phyloP scores from a whole-genome alignment of 176 grass and related monocot species.

The Poa pratensis region DNA sequence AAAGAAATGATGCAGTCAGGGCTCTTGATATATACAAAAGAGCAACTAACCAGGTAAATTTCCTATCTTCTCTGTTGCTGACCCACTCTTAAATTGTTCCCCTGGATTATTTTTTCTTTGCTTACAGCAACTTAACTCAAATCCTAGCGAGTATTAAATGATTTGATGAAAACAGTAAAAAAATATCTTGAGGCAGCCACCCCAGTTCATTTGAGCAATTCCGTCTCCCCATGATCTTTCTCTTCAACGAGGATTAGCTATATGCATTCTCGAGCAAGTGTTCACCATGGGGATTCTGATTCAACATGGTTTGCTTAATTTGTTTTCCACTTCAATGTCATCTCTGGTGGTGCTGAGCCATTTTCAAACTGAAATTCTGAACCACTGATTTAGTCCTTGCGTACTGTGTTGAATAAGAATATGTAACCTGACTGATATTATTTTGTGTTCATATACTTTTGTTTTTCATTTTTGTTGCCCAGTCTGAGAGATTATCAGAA shows the following conservation, averaged over 20 bases:
- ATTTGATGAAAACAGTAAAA: slow-evolving; percentile 6
- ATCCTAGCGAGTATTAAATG: neutral
- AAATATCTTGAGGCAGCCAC: neutral
- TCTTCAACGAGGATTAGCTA: slow-evolving; percentile 11
- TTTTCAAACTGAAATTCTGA: slow-evolving; percentile 20
- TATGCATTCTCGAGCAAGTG: slow-evolving; percentile 28
- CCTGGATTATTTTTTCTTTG: neutral
- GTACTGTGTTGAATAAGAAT: neutral
- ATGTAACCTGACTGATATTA: slow-evolving; percentile 11
- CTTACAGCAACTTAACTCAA: neutral
- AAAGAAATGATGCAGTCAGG: slow-evolving; percentile 88
- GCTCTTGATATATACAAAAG: slow-evolving; percentile 98
- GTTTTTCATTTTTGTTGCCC: slow-evolving; percentile 23
- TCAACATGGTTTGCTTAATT: neutral
- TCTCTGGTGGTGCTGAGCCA: neutral
- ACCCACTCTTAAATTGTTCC: neutral
- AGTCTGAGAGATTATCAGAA: slow-evolving; percentile 92
- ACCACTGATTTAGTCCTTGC: neutral
- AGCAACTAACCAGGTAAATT: slow-evolving; percentile 88
- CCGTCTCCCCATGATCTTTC: neutral
- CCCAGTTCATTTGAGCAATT: neutral
- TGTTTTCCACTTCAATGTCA: neutral
- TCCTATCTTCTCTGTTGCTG: neutral
- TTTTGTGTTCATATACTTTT: slow-evolving; percentile 23
- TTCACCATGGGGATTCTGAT: neutral